Conservation (phyloP, 352 stramenopile species). For the Hyaloperonospora arabidopsidis region DNA sequence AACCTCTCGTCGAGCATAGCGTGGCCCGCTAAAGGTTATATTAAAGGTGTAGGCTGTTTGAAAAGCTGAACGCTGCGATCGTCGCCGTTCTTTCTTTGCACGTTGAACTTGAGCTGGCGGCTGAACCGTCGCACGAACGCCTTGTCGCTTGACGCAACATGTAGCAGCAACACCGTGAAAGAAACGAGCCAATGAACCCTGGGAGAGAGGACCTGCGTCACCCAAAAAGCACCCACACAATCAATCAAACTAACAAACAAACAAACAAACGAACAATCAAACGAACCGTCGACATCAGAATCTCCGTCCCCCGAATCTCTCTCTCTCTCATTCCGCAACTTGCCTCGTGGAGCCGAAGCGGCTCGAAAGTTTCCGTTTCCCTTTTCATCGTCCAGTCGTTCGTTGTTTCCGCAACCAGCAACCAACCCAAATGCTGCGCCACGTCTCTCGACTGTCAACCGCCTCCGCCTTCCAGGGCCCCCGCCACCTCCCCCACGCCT, state of each 20-base stretch:
- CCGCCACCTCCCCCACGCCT: constrained; percentile 6
- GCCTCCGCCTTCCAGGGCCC: constrained; percentile 2
- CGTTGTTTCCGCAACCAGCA: background rate
- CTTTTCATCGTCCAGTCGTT: background rate
- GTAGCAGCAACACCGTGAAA: background rate
- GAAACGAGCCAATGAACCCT: constrained; percentile 2
- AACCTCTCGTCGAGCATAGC: too few relatives aligned
- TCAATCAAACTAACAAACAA: background rate
- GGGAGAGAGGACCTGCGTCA: constrained; percentile 22
- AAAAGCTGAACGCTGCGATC: background rate
- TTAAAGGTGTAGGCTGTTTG: background rate
- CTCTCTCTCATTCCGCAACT: constrained; percentile 20
- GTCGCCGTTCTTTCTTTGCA: background rate
- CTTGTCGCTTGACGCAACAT: constrained; percentile 8
- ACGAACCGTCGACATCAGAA: too few relatives aligned
- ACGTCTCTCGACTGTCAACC: constrained; percentile 17
- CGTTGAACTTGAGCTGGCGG: constrained; percentile 11
- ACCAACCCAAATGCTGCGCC: constrained; percentile 18
- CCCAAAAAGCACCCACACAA: background rate
- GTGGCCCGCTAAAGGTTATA: background rate
- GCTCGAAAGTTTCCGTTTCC: background rate
- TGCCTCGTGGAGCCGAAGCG: constrained; percentile 21
- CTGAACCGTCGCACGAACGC: constrained; percentile 5
- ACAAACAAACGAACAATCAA: background rate
- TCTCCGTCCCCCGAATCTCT: too few relatives aligned